phyloP scores from a whole-genome alignment of 306 rosid genomes.

The Chamaecrista fasciculata region DNA sequence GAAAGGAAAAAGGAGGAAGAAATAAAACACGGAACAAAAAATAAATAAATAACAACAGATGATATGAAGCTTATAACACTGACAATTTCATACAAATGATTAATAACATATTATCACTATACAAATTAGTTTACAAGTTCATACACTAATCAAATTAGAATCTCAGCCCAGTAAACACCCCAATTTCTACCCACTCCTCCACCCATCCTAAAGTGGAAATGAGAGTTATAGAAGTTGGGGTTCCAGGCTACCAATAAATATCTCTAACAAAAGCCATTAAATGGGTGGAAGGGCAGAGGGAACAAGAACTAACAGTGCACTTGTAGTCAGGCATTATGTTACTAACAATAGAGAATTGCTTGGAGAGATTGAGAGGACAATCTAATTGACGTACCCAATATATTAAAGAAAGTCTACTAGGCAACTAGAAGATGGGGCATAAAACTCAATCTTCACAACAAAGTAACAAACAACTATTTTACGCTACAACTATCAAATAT shows the following conservation, averaged over 20 bases:
- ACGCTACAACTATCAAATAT: background rate
- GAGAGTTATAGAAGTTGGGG: background rate
- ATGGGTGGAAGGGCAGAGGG: background rate
- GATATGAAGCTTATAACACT: constrained; percentile 9
- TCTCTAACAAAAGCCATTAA: constrained; percentile 25
- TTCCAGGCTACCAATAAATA: constrained; percentile 9
- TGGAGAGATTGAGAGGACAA: background rate
- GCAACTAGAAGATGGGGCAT: background rate
- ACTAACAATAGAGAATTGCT: constrained; percentile 9
- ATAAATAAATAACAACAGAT: constrained; percentile 9
- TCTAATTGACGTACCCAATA: constrained; percentile 7
- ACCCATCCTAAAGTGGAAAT: constrained; percentile 4
- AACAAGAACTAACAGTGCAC: constrained; percentile 11
- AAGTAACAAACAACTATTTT: background rate
- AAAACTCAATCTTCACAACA: background rate
- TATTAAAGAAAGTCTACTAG: background rate
- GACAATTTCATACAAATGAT: constrained; percentile 1
- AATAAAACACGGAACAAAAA: constrained; percentile 5
- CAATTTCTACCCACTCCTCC: background rate
- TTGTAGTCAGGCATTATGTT: background rate
- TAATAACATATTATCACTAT: constrained; percentile 10
- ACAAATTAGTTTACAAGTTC: constrained; percentile 23
- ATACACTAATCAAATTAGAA: constrained; percentile 11
- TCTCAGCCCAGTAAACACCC: constrained; percentile 13
- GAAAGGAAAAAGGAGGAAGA: constrained; percentile 1